phyloP scores from a whole-genome alignment of 2,329 filamentous ascomycete species.

The Monosporascus sp. region DNA sequence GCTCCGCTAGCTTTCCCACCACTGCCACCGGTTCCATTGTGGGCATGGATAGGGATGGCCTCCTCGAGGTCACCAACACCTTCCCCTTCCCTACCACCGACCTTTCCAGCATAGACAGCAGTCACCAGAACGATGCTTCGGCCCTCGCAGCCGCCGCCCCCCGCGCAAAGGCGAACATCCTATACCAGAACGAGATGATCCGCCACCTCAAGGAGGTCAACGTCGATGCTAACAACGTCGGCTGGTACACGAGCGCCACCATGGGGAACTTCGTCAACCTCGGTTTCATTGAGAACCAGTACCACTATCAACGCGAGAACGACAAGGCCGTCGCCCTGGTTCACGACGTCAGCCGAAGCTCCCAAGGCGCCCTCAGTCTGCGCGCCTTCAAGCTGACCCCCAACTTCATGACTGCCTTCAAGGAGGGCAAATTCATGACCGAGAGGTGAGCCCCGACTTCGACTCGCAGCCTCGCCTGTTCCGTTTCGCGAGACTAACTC shows the following conservation, averaged over 20 bases:
- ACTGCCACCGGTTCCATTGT: conserved; percentile 85
- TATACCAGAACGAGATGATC: conserved; percentile 96
- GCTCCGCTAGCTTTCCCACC: conserved; percentile 80
- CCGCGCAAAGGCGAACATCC: conserved; percentile 80
- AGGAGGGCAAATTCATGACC: conserved; percentile 96
- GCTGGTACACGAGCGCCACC: conserved; percentile 97
- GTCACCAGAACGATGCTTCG: conserved; percentile 69
- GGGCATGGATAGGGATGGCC: conserved; percentile 80
- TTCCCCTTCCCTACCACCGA: conserved; percentile 91
- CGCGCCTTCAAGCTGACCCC: conserved; percentile 87
- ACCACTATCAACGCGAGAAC: conserved; percentile 94
- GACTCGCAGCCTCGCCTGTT: neutral
- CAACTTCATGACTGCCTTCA: conserved; percentile 83
- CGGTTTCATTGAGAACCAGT: conserved; percentile 96
- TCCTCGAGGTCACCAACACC: conserved; percentile 86
- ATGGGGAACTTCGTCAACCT: conserved; percentile 98
- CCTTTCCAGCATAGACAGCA: conserved; percentile 55
- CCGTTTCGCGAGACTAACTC: neutral
- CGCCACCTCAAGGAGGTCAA: conserved; percentile 95
- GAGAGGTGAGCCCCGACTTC: conserved; percentile 66
- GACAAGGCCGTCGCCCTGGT: conserved; percentile 83
- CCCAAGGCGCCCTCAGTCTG: conserved; percentile 83
- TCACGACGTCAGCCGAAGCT: conserved; percentile 92
- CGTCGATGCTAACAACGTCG: conserved; percentile 94
- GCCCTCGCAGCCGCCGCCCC: conserved; percentile 81